phyloP scores from a whole-genome alignment of 2,329 filamentous ascomycete genomes.

The Pezicula carpinea region DNA sequence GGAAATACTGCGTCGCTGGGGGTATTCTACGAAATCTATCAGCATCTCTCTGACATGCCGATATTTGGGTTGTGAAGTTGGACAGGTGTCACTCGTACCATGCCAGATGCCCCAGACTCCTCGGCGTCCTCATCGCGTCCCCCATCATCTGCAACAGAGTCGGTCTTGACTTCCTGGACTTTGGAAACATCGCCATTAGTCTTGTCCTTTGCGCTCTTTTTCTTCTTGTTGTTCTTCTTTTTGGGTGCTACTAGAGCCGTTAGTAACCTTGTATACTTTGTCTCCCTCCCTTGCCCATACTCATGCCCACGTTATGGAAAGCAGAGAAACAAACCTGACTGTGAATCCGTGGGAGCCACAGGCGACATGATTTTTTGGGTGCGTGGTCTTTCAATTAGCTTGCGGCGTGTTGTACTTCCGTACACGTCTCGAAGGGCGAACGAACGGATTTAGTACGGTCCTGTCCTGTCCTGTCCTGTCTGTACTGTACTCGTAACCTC shows the following conservation, averaged over 20 bases:
- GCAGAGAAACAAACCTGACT: slow-evolving; percentile 23
- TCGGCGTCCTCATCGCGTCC: slow-evolving; percentile 35
- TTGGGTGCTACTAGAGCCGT: slow-evolving; percentile 35
- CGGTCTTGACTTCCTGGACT: slow-evolving; percentile 25
- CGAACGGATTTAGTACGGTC: background rate
- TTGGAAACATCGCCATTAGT: slow-evolving; percentile 31
- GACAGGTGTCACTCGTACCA: slow-evolving; percentile 32
- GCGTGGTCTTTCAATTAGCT: background rate
- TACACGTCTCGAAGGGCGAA: background rate
- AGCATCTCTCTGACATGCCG: slow-evolving; percentile 16
- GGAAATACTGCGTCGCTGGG: slow-evolving; percentile 21
- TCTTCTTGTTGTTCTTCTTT: slow-evolving; percentile 55
- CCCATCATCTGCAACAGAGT: slow-evolving; percentile 34
- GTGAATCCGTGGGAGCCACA: slow-evolving; percentile 24
- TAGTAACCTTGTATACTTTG: slow-evolving; percentile 12
- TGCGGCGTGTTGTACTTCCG: background rate
- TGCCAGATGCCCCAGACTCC: slow-evolving; percentile 31
- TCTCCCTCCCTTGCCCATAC: background rate
- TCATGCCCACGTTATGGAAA: background rate
- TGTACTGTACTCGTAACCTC: too few relatives aligned
- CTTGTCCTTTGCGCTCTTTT: slow-evolving; percentile 40
- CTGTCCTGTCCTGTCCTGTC: too few relatives aligned
- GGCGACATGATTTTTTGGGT: slow-evolving; percentile 26
- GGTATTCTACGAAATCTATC: slow-evolving; percentile 22
- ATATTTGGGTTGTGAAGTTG: slow-evolving; percentile 11